Percentiles rank a stretch among this genome's conserved stretches.
Conservation (phyloP, 1,139 yeast species). For the Candida tetrigidarum region DNA sequence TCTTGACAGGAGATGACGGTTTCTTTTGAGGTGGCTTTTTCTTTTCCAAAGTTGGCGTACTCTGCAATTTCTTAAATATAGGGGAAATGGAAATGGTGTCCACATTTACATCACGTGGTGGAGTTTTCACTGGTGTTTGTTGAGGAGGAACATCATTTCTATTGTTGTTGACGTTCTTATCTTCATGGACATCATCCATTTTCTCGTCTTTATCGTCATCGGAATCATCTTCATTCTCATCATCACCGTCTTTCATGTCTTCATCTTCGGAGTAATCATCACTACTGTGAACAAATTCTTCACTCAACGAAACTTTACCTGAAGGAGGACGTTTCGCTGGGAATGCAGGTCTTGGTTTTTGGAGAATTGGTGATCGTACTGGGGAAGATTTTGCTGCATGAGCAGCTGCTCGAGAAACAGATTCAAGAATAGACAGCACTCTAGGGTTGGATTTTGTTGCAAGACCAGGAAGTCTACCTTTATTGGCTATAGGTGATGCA, state of each 20-base stretch:
- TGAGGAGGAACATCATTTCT: not conserved
- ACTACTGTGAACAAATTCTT: conserved; percentile 4
- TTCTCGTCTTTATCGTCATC: not conserved
- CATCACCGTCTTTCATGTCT: not conserved
- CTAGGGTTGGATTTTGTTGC: conserved; percentile 1
- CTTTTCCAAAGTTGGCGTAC: not conserved
- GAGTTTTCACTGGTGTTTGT: not conserved
- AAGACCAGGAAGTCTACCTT: not conserved
- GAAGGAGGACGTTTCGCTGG: not conserved
- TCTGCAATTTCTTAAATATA: not conserved
- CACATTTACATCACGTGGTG: not conserved
- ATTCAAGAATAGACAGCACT: conserved; percentile 3
- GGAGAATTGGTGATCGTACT: conserved; percentile 1
- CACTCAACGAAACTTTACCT: not conserved
- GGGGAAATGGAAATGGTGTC: not conserved
- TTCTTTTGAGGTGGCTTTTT: not conserved
- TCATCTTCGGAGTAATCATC: conserved; percentile 1
- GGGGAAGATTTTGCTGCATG: not conserved
- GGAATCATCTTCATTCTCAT: not conserved
- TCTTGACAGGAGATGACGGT: not conserved
- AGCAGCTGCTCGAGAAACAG: not conserved
- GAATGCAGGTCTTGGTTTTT: conserved; percentile 1
- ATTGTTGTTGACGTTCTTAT: not conserved
- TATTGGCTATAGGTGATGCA: not conserved
- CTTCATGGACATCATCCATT: no score